phyloP scores from a whole-genome alignment of 2,329 filamentous ascomycete species.

The Apiospora saccharicola region DNA sequence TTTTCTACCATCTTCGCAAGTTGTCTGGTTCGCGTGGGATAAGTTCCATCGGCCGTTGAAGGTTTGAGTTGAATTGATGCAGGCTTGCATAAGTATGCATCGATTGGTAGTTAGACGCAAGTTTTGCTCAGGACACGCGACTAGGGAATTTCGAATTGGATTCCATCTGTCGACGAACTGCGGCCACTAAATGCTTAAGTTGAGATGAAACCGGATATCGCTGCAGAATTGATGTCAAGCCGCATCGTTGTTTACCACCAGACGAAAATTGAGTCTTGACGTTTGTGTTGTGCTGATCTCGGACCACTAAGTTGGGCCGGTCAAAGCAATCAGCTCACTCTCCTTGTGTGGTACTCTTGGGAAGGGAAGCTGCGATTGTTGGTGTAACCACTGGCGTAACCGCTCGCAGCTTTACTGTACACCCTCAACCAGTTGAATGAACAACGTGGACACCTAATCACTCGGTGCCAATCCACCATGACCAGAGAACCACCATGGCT shows the following conservation, averaged over 20 bases:
- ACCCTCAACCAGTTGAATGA: too few relatives aligned
- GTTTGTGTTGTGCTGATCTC: background rate
- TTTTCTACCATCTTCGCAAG: background rate
- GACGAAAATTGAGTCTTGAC: background rate
- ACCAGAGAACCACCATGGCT: background rate
- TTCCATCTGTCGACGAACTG: background rate
- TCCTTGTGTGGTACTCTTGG: background rate
- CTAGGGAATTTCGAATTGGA: background rate
- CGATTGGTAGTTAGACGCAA: too few relatives aligned
- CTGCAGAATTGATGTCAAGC: background rate
- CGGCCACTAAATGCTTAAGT: background rate
- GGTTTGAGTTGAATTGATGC: background rate
- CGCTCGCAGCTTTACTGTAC: too few relatives aligned
- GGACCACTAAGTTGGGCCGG: background rate
- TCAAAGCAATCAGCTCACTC: background rate
- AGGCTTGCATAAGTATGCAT: background rate
- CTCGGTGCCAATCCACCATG: background rate
- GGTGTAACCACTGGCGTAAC: background rate
- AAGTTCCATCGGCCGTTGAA: background rate
- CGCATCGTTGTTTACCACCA: background rate
- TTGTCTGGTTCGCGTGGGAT: background rate
- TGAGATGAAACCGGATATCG: background rate
- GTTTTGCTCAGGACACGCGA: background rate
- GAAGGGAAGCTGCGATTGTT: background rate
- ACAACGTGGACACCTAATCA: too few relatives aligned